These are phyloP conservation scores for Aegilops tauschii DNA, from an alignment of 176 grass and related monocot genomes.

Conservation along the genomic window DNA sequence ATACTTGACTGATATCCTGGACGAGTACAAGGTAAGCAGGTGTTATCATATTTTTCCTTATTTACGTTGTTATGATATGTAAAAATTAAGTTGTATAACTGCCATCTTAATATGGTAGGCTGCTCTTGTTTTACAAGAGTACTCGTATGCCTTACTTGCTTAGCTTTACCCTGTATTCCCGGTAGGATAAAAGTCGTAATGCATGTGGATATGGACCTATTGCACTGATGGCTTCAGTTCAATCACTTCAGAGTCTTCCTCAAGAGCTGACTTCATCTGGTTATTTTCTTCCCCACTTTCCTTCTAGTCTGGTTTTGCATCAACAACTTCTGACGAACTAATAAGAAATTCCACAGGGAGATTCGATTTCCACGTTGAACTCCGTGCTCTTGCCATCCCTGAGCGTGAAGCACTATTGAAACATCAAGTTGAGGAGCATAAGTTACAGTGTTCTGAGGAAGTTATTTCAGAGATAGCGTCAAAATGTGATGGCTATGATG, in stretches of 20 bases:
- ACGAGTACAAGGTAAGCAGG: constrained; percentile 72
- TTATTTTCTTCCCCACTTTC: constrained; percentile 34
- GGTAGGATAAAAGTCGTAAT: constrained; percentile 65
- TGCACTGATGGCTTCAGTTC: constrained; percentile 78
- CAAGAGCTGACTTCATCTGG: constrained; percentile 83
- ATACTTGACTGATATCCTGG: constrained; percentile 73
- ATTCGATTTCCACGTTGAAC: constrained; percentile 96
- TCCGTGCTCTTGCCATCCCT: constrained; percentile 68
- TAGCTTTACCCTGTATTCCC: constrained; percentile 20
- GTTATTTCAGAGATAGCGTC: constrained; percentile 72
- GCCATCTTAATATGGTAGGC: not conserved
- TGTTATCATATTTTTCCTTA: constrained; percentile 11
- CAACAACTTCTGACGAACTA: constrained; percentile 11
- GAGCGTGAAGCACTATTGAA: constrained; percentile 79
- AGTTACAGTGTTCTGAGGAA: constrained; percentile 69
- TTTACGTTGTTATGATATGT: constrained; percentile 6
- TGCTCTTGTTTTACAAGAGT: not conserved
- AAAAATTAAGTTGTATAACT: not conserved
- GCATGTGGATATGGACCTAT: constrained; percentile 85
- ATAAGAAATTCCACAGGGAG: constrained; percentile 52
- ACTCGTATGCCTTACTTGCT: constrained; percentile 17
- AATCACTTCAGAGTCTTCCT: constrained; percentile 77
- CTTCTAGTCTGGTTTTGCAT: not conserved
- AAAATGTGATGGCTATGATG: constrained; percentile 98
- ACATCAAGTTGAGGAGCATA: constrained; percentile 68